A percentile compares a stretch with the other conserved stretches of the same genome.
Evolutionary conservation across 2,329 filamentous ascomycete species (phyloP).

Genomic region (Penicillium occitanis): DNA sequence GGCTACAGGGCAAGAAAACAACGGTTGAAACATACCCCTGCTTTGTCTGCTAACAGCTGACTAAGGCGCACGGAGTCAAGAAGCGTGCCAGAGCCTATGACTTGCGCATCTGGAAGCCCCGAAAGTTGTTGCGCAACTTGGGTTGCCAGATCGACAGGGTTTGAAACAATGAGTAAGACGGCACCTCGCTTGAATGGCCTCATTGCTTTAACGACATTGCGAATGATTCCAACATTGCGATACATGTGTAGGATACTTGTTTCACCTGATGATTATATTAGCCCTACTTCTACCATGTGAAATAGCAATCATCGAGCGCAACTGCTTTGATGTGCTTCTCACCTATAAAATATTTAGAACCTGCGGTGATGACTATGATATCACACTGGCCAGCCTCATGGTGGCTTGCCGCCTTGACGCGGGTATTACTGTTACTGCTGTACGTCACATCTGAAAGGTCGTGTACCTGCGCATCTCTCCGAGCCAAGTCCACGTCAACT

Average conservation of each 20-base stretch:
- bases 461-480: constrained; percentile 34
- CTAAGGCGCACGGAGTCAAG: constrained; percentile 54
- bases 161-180: constrained; percentile 54
- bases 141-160: constrained; percentile 58
- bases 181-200: constrained; percentile 50
- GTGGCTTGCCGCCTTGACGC: constrained; percentile 47
- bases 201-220: constrained; percentile 51
- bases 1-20: neutral
- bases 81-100: constrained; percentile 56
- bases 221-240: constrained; percentile 43
- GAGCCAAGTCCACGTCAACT: constrained; percentile 41
- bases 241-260: constrained; percentile 49
- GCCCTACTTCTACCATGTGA: neutral
- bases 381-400: constrained; percentile 55
- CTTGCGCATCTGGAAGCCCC: constrained; percentile 50
- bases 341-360: constrained; percentile 51
- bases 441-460: constrained; percentile 52
- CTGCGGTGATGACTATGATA: constrained; percentile 56
- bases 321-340: constrained; percentile 16
- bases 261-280: constrained; percentile 35
- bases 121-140: constrained; percentile 51
- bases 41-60: constrained; percentile 26
- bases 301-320: neutral
- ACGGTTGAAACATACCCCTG: constrained; percentile 19
- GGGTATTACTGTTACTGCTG: constrained; percentile 40